Evolutionary conservation across 2,329 filamentous ascomycete genomes (phyloP).

Genomic region (Aspergillus tamarii): DNA sequence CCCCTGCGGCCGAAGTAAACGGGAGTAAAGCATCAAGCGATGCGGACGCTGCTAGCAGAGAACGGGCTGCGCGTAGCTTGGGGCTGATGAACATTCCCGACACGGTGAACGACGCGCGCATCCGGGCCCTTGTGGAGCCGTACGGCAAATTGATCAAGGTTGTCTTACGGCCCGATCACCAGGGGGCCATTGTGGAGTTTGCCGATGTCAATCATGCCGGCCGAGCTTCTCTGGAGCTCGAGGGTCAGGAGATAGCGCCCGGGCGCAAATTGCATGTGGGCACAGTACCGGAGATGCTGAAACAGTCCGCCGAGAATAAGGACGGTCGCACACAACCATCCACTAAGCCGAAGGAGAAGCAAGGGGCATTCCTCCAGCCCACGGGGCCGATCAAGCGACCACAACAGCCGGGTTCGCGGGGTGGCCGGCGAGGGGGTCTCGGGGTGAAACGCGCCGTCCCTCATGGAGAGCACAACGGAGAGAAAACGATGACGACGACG

Average conservation of each 20-base stretch:
- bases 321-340: conserved; percentile 34
- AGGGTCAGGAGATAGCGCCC: conserved; percentile 49
- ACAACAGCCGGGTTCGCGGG: conserved; percentile 44
- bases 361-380: conserved; percentile 32
- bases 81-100: conserved; percentile 86
- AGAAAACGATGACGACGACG: conserved; percentile 27
- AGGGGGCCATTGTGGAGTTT: conserved; percentile 86
- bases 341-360: conserved; percentile 41
- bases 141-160: conserved; percentile 75
- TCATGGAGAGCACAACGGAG: conserved; percentile 23
- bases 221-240: conserved; percentile 53
- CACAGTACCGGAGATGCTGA: conserved; percentile 56
- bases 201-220: conserved; percentile 70
- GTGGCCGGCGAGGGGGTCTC: conserved; percentile 53
- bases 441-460: conserved; percentile 48
- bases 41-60: conserved; percentile 44
- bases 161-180: conserved; percentile 76
- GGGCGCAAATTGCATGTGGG: conserved; percentile 52
- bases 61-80: conserved; percentile 69
- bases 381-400: conserved; percentile 49
- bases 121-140: conserved; percentile 72
- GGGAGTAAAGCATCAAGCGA: conserved; percentile 38
- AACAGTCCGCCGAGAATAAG: conserved; percentile 45
- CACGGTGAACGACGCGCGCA: conserved; percentile 85
- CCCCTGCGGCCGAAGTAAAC: conserved; percentile 41